Conservation (phyloP, 2,329 filamentous ascomycete species). For the Pyrenochaeta sp. region DNA sequence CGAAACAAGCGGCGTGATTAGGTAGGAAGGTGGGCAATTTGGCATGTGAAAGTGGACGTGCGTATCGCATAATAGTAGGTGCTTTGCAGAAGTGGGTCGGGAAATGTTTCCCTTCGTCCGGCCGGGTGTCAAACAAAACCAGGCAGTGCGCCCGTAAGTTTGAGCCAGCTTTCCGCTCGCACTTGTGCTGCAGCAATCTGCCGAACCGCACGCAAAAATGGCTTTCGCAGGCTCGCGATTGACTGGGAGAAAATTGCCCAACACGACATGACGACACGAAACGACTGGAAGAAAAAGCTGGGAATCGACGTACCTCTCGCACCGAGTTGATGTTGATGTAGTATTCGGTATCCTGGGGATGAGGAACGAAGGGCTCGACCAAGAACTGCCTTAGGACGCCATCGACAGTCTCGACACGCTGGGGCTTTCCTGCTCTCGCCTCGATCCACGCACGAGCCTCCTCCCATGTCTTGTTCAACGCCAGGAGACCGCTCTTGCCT, state of each 20-base stretch:
- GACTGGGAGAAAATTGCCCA: conserved; percentile 1
- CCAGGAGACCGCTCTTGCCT: conserved; percentile 97
- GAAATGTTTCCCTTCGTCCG: conserved; percentile 51
- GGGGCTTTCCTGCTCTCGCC: conserved; percentile 87
- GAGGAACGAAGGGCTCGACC: conserved; percentile 97
- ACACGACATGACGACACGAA: conserved; percentile 7
- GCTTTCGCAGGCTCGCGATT: conserved; percentile 10
- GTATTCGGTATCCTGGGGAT: conserved; percentile 95
- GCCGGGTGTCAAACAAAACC: conserved; percentile 48
- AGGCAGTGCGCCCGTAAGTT: conserved; percentile 35
- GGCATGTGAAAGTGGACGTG: conserved; percentile 47
- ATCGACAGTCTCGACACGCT: conserved; percentile 90
- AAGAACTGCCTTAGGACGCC: conserved; percentile 94
- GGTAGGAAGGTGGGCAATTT: conserved; percentile 27
- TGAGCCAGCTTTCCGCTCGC: conserved; percentile 25
- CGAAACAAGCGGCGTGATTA: conserved; percentile 21
- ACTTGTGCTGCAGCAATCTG: conserved; percentile 17
- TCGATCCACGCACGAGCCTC: conserved; percentile 95
- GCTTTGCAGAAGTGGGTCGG: conserved; percentile 49
- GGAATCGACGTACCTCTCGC: conserved; percentile 82
- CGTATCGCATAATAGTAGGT: conserved; percentile 40
- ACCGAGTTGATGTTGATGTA: conserved; percentile 99
- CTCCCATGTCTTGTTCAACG: conserved; percentile 95
- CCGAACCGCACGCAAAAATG: conserved; percentile 20
- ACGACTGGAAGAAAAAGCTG: conserved; percentile 21